Evolutionary conservation across 148 eudicot species (phyloP).

Genomic region (Rheum nobile): DNA sequence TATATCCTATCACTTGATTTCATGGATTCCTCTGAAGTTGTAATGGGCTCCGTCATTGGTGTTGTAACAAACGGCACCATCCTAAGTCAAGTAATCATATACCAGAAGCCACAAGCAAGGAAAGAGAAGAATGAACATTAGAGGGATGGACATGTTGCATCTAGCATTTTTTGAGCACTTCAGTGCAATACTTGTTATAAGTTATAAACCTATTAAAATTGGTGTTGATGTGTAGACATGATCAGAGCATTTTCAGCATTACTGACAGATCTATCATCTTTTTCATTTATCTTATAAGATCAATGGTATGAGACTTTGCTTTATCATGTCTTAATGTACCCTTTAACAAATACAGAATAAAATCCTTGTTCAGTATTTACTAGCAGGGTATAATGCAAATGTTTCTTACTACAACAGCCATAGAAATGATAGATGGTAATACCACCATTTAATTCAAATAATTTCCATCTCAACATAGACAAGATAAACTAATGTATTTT

Average conservation of each 20-base stretch:
- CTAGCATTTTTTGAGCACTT: not conserved
- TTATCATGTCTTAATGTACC: not conserved
- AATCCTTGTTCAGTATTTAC: too few relatives aligned
- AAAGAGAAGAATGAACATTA: conserved; percentile 37
- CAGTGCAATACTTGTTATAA: not conserved
- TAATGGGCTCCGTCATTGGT: conserved; percentile 70
- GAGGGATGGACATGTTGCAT: not conserved
- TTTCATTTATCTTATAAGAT: not conserved
- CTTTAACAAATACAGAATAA: too few relatives aligned
- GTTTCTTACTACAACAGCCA: too few relatives aligned
- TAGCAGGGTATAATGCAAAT: too few relatives aligned
- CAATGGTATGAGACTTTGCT: not conserved
- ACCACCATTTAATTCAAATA: too few relatives aligned
- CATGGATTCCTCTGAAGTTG: conserved; percentile 42
- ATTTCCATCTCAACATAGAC: too few relatives aligned
- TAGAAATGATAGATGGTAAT: too few relatives aligned
- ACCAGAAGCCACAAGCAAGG: conserved; percentile 48
- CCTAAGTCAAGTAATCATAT: conserved; percentile 65
- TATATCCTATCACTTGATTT: conserved; percentile 6
- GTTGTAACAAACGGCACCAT: conserved; percentile 55
- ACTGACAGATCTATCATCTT: not conserved
- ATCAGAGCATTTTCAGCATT: not conserved
- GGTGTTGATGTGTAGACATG: not conserved
- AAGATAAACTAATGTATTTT: too few relatives aligned
- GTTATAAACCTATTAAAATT: not conserved